phyloP scores from a whole-genome alignment of 2,329 filamentous ascomycete species.

The Seiridium cupressi region DNA sequence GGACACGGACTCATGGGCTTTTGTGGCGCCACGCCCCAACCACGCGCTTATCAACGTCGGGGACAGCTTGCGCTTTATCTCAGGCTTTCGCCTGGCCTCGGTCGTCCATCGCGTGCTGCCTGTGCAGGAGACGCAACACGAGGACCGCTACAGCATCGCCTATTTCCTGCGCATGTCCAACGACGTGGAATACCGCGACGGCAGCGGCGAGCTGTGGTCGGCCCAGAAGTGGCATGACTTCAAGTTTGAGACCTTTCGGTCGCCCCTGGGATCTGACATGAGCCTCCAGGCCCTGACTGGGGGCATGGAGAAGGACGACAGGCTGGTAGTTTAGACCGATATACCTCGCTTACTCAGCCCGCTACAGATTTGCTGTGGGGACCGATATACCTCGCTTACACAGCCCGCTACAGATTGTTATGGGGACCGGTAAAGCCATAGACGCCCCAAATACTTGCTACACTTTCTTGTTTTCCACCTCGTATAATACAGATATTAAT shows the following conservation, averaged over 20 bases:
- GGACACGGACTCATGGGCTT: not conserved
- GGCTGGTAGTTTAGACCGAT: too few relatives aligned
- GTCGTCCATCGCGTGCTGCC: not conserved
- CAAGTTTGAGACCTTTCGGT: not conserved
- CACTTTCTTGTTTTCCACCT: too few relatives aligned
- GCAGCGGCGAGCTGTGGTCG: not conserved
- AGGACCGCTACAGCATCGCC: not conserved
- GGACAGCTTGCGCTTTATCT: not conserved
- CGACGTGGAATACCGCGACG: not conserved
- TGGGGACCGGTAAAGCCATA: too few relatives aligned
- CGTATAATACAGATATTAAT: too few relatives aligned
- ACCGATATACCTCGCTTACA: too few relatives aligned
- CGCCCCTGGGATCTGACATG: too few relatives aligned
- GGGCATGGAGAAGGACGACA: too few relatives aligned
- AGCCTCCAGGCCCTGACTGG: too few relatives aligned
- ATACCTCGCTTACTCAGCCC: too few relatives aligned
- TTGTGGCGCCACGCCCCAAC: not conserved
- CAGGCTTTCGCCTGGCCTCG: not conserved
- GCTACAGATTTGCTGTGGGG: too few relatives aligned
- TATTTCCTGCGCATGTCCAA: not conserved
- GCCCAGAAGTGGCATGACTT: not conserved
- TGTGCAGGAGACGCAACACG: not conserved
- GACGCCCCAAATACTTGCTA: too few relatives aligned
- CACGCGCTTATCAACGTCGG: not conserved
- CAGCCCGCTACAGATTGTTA: too few relatives aligned